Conservation (phyloP, 2,329 filamentous ascomycete genomes). For the Ophiostoma himal-ulmi region DNA sequence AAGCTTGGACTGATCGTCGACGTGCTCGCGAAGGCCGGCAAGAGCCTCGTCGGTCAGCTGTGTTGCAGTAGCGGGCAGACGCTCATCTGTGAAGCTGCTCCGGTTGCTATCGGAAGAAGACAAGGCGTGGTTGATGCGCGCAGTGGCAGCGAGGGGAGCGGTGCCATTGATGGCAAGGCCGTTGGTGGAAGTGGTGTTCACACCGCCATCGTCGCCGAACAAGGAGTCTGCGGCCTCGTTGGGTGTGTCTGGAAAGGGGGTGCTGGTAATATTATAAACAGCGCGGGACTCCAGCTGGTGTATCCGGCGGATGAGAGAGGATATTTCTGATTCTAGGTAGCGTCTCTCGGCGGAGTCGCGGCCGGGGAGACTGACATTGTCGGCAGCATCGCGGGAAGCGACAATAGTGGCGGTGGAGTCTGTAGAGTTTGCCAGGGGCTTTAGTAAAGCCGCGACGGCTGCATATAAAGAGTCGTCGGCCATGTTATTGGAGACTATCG, state of each 20-base stretch:
- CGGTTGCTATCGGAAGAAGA: slow-evolving; percentile 24
- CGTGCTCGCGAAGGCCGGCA: slow-evolving; percentile 78
- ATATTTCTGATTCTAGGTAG: slow-evolving; percentile 74
- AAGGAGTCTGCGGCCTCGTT: slow-evolving; percentile 66
- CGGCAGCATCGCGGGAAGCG: slow-evolving; percentile 33
- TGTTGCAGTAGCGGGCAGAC: slow-evolving; percentile 37
- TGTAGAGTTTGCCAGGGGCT: slow-evolving; percentile 31
- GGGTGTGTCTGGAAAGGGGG: slow-evolving; percentile 69
- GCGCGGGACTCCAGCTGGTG: slow-evolving; percentile 77
- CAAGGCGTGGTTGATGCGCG: slow-evolving; percentile 8
- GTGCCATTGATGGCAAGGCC: slow-evolving; percentile 28
- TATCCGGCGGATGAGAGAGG: slow-evolving; percentile 69
- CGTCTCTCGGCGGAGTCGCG: slow-evolving; percentile 68
- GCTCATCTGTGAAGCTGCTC: slow-evolving; percentile 29
- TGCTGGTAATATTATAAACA: slow-evolving; percentile 37
- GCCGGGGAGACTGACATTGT: slow-evolving; percentile 67
- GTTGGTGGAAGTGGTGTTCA: slow-evolving; percentile 37
- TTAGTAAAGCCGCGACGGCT: slow-evolving; percentile 32
- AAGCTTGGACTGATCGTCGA: slow-evolving; percentile 88
- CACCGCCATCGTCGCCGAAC: slow-evolving; percentile 44
- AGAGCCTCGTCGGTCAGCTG: slow-evolving; percentile 75
- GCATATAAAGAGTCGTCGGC: slow-evolving; percentile 31
- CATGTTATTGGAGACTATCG: slow-evolving; percentile 24
- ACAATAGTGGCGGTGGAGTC: slow-evolving; percentile 21
- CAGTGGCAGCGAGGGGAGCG: neutral